Evolutionary conservation across 768 basidiomycete species (phyloP).

Genomic region (Daedaleopsis sinensis): DNA sequence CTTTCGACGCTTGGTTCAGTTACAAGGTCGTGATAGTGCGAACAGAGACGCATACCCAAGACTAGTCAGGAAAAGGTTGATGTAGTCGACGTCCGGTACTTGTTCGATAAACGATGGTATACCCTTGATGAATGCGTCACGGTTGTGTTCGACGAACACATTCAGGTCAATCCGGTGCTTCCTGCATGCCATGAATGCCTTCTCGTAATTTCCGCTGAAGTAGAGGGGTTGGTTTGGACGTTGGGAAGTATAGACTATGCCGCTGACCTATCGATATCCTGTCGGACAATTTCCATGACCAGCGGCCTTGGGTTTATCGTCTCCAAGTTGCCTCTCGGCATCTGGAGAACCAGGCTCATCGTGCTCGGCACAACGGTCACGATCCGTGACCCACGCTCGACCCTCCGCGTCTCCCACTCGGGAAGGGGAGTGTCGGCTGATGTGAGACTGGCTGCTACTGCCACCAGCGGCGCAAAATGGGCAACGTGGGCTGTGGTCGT

Average conservation of each 20-base stretch:
- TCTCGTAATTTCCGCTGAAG: slow-evolving; percentile 71
- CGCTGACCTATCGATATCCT: slow-evolving; percentile 73
- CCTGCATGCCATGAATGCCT: slow-evolving; percentile 89
- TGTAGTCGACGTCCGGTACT: slow-evolving; percentile 85
- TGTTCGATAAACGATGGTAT: slow-evolving; percentile 79
- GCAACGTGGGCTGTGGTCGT: slow-evolving; percentile 84
- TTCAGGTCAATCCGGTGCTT: slow-evolving; percentile 94
- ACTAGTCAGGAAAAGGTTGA: slow-evolving; percentile 89
- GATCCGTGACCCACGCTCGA: slow-evolving; percentile 90
- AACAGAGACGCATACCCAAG: slow-evolving; percentile 60
- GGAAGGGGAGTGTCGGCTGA: slow-evolving; percentile 15
- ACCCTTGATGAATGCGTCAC: slow-evolving; percentile 61
- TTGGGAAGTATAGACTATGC: background rate
- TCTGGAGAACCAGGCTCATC: slow-evolving; percentile 92
- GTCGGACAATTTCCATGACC: slow-evolving; percentile 81
- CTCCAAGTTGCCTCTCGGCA: slow-evolving; percentile 97
- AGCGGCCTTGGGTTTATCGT: slow-evolving; percentile 92
- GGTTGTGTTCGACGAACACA: slow-evolving; percentile 82
- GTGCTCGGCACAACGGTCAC: slow-evolving; percentile 85
- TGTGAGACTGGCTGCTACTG: slow-evolving; percentile 27
- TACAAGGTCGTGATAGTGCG: background rate
- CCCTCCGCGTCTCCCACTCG: slow-evolving; percentile 70
- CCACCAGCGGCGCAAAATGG: slow-evolving; percentile 64
- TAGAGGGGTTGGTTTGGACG: background rate
- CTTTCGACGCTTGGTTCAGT: slow-evolving; percentile 37